Evolutionary conservation across 2,329 filamentous ascomycete species (phyloP).

Genomic region (Elsinoe arachidis): DNA sequence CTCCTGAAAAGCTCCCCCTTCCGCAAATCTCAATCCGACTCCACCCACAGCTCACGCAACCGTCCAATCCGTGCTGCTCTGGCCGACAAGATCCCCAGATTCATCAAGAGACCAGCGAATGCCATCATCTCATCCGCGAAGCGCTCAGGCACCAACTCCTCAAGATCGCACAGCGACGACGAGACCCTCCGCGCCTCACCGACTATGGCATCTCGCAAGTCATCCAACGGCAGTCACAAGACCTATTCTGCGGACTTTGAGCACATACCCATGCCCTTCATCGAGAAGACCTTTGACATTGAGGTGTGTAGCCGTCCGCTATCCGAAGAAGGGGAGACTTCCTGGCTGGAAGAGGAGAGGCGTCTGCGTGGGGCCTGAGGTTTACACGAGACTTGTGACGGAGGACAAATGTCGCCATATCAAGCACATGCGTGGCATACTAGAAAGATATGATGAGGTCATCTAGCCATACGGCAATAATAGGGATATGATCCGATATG

Average conservation of each 20-base stretch:
- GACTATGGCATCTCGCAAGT: neutral
- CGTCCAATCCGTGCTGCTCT: conserved; percentile 1
- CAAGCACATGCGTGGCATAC: neutral
- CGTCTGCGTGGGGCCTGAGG: neutral
- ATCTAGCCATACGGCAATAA: neutral
- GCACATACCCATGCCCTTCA: conserved; percentile 2
- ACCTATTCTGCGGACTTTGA: conserved; percentile 1
- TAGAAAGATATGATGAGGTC: neutral
- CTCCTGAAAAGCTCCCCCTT: conserved; percentile 8
- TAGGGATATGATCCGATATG: neutral
- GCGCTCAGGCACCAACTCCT: neutral
- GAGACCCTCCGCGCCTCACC: neutral
- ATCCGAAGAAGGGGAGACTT: neutral
- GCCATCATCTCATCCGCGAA: neutral
- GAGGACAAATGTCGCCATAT: neutral
- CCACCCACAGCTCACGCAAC: neutral
- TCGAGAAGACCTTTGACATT: neutral
- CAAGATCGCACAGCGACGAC: neutral
- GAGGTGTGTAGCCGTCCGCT: neutral
- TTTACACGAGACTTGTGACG: neutral
- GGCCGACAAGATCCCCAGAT: neutral
- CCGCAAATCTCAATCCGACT: neutral
- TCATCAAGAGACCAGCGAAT: neutral
- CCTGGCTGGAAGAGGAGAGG: neutral
- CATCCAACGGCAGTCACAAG: conserved; percentile 1